Conservation (phyloP, 2,329 filamentous ascomycete species). For the Verticillium albo-atrum region DNA sequence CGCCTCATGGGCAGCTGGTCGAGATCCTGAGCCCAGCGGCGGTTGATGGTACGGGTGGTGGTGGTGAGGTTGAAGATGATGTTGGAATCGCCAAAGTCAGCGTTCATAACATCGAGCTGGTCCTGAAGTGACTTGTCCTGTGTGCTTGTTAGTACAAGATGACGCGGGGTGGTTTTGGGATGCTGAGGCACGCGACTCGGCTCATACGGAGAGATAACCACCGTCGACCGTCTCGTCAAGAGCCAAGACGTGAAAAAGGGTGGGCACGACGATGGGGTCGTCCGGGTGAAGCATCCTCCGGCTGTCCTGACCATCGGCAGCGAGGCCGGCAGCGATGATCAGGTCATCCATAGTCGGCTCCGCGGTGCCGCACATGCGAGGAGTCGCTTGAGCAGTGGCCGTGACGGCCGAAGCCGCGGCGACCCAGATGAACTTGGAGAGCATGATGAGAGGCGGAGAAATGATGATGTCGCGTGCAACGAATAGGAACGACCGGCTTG, state of each 20-base stretch:
- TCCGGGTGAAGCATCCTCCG: background rate
- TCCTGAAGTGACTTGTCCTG: constrained; percentile 28
- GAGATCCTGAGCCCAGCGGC: constrained; percentile 31
- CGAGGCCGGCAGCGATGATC: background rate
- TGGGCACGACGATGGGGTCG: constrained; percentile 3
- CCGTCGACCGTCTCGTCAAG: constrained; percentile 17
- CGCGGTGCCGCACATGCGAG: background rate
- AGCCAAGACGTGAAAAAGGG: constrained; percentile 27
- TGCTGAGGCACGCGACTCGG: background rate
- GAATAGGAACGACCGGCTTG: background rate
- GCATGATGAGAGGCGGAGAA: background rate
- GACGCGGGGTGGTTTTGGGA: constrained; percentile 3
- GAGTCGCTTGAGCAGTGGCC: background rate
- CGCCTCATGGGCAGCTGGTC: constrained; percentile 36
- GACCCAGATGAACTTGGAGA: background rate
- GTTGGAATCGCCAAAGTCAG: constrained; percentile 35
- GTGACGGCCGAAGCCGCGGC: background rate
- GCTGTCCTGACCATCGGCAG: background rate
- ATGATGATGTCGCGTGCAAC: background rate
- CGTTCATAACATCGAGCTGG: constrained; percentile 42
- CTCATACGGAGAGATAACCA: constrained; percentile 30
- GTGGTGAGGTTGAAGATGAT: constrained; percentile 39
- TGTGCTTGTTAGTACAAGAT: background rate
- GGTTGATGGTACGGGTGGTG: constrained; percentile 41
- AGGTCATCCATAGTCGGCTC: background rate